Evolutionary conservation across 31 red algal genomes (phyloP).

Genomic region (Pterothamnion heteromorphum): DNA sequence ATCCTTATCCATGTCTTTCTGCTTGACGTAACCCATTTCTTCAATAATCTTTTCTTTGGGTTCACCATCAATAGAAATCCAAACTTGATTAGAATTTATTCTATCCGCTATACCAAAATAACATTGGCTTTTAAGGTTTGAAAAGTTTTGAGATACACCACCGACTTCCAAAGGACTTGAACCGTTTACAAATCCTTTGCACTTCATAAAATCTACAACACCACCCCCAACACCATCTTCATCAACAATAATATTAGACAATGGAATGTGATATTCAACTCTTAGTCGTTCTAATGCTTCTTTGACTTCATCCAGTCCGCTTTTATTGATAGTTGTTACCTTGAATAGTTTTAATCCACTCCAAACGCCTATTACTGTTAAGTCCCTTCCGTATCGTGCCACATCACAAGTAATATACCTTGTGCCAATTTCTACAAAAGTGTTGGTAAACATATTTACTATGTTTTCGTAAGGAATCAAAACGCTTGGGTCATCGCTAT

Average conservation of each 20-base stretch:
- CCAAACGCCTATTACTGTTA: background rate
- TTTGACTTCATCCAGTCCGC: background rate
- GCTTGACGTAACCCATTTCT: conserved; percentile 1
- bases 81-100: background rate
- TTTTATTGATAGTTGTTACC: background rate
- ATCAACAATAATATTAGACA: background rate
- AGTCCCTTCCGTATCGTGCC: background rate
- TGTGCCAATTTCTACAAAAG: background rate
- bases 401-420: conserved; percentile 13
- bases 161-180: background rate
- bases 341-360: background rate
- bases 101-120: background rate
- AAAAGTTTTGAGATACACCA: background rate
- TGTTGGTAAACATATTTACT: background rate
- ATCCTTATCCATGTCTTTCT: background rate
- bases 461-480: conserved; percentile 1
- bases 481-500: conserved; percentile 2
- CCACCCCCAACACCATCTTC: background rate
- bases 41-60: conserved; percentile 3
- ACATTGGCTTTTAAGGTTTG: background rate
- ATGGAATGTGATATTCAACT: background rate
- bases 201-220: background rate
- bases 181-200: conserved; percentile 13
- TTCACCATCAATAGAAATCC: background rate
- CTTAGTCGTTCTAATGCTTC: background rate